Evolutionary conservation across 768 basidiomycete species (phyloP).

Genomic region (Kwoniella mangroviensis): DNA sequence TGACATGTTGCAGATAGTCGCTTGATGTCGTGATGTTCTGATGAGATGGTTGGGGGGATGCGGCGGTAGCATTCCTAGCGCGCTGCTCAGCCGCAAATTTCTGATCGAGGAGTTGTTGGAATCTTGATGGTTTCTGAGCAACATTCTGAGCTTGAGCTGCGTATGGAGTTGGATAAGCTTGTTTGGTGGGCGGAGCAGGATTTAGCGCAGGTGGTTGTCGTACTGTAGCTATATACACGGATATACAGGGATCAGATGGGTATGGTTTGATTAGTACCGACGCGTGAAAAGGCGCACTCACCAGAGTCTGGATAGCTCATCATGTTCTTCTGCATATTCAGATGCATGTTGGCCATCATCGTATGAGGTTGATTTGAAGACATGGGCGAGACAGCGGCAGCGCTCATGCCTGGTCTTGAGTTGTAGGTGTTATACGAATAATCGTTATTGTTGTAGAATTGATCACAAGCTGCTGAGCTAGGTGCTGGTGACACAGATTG

Average conservation of each 20-base stretch:
- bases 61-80: background rate
- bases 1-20: background rate
- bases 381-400: slow-evolving; percentile 1
- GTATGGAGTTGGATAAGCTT: background rate
- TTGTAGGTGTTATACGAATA: background rate
- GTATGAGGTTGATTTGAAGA: slow-evolving; percentile 2
- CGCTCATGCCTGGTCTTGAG: slow-evolving; percentile 11
- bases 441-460: slow-evolving; percentile 4
- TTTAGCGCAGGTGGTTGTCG: background rate
- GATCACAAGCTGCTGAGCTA: slow-evolving; percentile 6
- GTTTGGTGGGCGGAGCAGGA: background rate
- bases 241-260: background rate
- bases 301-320: background rate
- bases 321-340: background rate
- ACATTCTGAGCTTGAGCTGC: slow-evolving; percentile 6
- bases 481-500: background rate
- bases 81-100: slow-evolving; percentile 35
- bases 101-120: slow-evolving; percentile 30
- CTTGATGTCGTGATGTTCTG: background rate
- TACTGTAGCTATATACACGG: background rate
- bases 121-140: slow-evolving; percentile 13
- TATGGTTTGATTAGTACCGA: background rate
- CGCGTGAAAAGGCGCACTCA: slow-evolving; percentile 3
- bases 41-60: background rate
- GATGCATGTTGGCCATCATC: background rate